phyloP scores from a whole-genome alignment of 2,329 filamentous ascomycete species.

The Penicillium sp. region DNA sequence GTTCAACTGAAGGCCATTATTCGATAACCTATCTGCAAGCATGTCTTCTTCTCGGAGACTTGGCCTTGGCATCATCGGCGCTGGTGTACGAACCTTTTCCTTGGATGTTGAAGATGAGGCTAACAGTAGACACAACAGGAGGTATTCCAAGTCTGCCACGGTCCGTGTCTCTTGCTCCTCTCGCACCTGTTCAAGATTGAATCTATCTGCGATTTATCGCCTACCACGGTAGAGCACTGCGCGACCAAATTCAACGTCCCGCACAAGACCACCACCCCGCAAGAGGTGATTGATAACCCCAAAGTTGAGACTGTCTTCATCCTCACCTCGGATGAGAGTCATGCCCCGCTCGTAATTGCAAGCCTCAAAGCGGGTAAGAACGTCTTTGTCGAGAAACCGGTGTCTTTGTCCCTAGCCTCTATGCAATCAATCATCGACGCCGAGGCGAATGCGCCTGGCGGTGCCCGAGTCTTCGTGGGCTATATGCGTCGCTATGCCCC shows the following conservation, averaged over 20 bases:
- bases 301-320: conserved; percentile 20
- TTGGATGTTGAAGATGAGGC: background rate
- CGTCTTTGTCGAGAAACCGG: conserved; percentile 22
- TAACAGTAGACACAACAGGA: conserved; percentile 8
- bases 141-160: conserved; percentile 23
- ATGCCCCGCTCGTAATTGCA: conserved; percentile 17
- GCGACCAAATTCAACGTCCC: conserved; percentile 17
- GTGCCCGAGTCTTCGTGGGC: conserved; percentile 23
- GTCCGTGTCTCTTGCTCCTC: conserved; percentile 17
- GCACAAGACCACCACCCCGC: conserved; percentile 15
- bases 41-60: conserved; percentile 10
- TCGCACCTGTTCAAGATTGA: conserved; percentile 20
- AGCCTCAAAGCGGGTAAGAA: conserved; percentile 19
- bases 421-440: conserved; percentile 17
- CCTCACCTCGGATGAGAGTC: conserved; percentile 24
- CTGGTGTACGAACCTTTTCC: conserved; percentile 10
- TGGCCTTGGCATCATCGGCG: conserved; percentile 18
- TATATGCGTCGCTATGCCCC: conserved; percentile 24
- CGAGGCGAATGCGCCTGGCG: conserved; percentile 11
- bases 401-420: conserved; percentile 15
- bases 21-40: background rate
- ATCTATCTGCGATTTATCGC: conserved; percentile 20
- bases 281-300: conserved; percentile 18
- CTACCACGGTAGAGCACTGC: conserved; percentile 18
- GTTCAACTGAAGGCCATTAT: background rate